Evolutionary conservation across 2,329 filamentous ascomycete species (phyloP), one percentile per base, ranked within the genome.

Genomic region (Lachnellula cervina): DNA sequence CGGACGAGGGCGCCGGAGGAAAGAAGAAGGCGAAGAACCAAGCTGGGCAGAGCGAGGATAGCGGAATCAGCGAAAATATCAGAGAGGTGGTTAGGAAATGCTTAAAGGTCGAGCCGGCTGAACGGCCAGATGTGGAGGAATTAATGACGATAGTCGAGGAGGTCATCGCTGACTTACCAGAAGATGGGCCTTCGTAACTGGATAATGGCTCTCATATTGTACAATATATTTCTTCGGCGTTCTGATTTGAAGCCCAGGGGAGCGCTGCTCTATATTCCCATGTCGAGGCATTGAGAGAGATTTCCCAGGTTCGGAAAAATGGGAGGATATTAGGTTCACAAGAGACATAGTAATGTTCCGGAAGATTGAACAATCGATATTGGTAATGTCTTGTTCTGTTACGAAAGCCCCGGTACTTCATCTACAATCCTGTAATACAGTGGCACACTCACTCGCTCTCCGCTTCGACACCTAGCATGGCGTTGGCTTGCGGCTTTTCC

Each of bases 21-120:
- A 68, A 69, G 61, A 70, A 64, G 71, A 73, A 57, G 66, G 69
- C 59, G 53, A 67, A 51, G 52, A 71, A 63, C 46, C 67, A 68
- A 62, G 59, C 62, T 4, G 65, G 64, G 21, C 67, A 68, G 56
- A 66, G 56, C 40, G 66, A 69, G 43, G 66, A 69, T 57, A 69
- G 78, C 21, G 74, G 72, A 1, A 92, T 97, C 56, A 92, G 88
- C 62, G 89, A 93, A 51, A 79, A 83, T 2, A 90, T 97, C 46
- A 88, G 93, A 70, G 87, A 96, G 57, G 82, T 99, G 13, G 93
- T 99, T 52, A 80, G 91, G 69, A 86, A 81, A 69, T 99, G 94
- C 73, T 76, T 99, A 68, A 82, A 78, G 64, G 89, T 97, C 28
- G 94, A 99, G 75, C 88, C 93, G 0, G 81, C 80, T 3, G 93